A percentile compares a stretch with the other conserved stretches of the same genome.
Evolutionary conservation across 306 rosid species (phyloP).

Genomic region (Vigna angularis): DNA sequence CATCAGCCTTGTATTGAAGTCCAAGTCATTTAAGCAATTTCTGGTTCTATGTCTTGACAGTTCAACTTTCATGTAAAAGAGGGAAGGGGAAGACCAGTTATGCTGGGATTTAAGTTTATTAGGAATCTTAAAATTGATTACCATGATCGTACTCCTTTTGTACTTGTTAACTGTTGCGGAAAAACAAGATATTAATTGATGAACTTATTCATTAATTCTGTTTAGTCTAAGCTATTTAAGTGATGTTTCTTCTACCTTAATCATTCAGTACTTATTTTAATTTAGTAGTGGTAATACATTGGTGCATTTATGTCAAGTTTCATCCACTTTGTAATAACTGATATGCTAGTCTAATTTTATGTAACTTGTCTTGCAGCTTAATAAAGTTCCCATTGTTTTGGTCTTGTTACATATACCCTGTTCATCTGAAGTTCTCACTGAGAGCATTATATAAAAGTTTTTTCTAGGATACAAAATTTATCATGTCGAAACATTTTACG

Average conservation of each 20-base stretch:
- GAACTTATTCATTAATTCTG: background rate
- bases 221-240: background rate
- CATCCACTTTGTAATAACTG: background rate
- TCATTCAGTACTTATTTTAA: background rate
- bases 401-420: background rate
- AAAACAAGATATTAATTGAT: background rate
- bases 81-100: background rate
- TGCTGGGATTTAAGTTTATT: background rate
- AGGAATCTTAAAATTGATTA: background rate
- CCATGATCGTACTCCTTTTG: background rate
- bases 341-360: background rate
- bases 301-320: background rate
- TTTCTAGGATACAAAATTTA: background rate
- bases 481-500: background rate
- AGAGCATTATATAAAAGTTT: background rate
- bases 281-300: background rate
- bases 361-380: background rate
- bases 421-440: background rate
- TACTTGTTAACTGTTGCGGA: slow-evolving; percentile 3
- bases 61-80: slow-evolving; percentile 14
- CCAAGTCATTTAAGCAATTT: background rate
- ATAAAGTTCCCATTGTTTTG: background rate
- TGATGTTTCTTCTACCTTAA: background rate
- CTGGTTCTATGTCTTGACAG: slow-evolving; percentile 1
- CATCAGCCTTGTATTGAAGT: slow-evolving; percentile 4